A percentile compares a stretch with the other conserved stretches of the same genome.
phyloP scores from a whole-genome alignment of 1,284 basidiomycete genomes.

The Thelephora terrestris region DNA sequence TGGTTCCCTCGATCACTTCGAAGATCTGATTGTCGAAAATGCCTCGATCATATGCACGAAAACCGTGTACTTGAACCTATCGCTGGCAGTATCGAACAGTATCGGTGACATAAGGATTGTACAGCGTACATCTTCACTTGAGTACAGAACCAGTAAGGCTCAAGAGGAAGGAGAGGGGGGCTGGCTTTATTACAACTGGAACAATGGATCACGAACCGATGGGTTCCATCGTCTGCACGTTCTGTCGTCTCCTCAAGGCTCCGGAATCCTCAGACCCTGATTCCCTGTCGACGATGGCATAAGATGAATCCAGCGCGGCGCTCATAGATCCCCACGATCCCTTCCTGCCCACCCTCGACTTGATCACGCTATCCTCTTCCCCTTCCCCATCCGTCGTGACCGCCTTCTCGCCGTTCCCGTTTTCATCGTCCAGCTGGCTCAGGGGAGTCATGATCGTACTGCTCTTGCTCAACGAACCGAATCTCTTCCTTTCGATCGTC shows the following conservation, averaged over 20 bases:
- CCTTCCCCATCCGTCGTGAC: conserved; percentile 1
- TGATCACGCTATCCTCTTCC: conserved; percentile 6
- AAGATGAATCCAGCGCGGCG: conserved; percentile 18
- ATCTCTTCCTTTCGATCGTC: conserved; percentile 28
- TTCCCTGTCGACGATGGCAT: conserved; percentile 23
- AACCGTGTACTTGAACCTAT: no score
- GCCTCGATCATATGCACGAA: no score
- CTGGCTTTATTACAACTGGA: not conserved
- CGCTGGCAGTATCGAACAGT: no score
- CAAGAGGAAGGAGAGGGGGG: no score
- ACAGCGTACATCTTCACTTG: not conserved
- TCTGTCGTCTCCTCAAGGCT: conserved; percentile 15
- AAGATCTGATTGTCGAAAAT: no score
- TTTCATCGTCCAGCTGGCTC: conserved; percentile 2
- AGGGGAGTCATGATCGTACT: no score
- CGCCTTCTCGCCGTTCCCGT: conserved; percentile 6
- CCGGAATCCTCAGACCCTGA: conserved; percentile 23
- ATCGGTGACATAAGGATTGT: no score
- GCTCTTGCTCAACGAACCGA: conserved; percentile 6
- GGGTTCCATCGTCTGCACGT: not conserved
- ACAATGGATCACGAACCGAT: not conserved
- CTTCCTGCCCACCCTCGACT: conserved; percentile 5
- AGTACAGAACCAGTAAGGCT: not conserved
- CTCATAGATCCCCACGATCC: conserved; percentile 17
- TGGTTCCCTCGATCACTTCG: no score